Percentiles rank a stretch among this genome's conserved stretches.
Evolutionary conservation across 1,284 basidiomycete genomes (phyloP).

Genomic region (Tetrapyrgos nigripes): DNA sequence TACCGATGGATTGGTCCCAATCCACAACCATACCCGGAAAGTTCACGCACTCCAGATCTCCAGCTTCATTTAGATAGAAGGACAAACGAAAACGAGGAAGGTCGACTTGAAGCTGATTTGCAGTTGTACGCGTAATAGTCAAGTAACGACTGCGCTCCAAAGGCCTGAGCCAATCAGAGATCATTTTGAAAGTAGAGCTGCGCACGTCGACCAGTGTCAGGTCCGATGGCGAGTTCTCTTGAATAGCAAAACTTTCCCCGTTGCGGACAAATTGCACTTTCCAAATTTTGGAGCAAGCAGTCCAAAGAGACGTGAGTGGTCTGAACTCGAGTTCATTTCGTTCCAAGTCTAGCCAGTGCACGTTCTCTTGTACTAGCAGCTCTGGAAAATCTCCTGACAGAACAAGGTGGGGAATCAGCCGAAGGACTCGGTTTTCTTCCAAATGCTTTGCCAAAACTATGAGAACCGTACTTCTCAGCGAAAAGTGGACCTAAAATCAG

Average conservation of each 20-base stretch:
- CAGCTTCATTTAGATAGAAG: slow-evolving; percentile 36
- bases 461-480: slow-evolving; percentile 8
- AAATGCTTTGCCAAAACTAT: slow-evolving; percentile 19
- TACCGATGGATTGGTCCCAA: not conserved
- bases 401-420: slow-evolving; percentile 6
- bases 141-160: not conserved
- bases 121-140: not conserved
- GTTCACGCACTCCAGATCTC: slow-evolving; percentile 2
- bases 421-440: slow-evolving; percentile 14
- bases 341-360: slow-evolving; percentile 19
- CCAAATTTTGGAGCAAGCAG: slow-evolving; percentile 26
- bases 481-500: slow-evolving; percentile 4
- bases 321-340: slow-evolving; percentile 20
- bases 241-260: not conserved
- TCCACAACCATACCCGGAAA: slow-evolving; percentile 8
- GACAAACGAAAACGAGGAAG: slow-evolving; percentile 44
- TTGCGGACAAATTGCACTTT: slow-evolving; percentile 19
- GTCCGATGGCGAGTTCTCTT: not conserved
- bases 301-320: slow-evolving; percentile 26
- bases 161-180: not conserved
- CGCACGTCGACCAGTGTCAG: slow-evolving; percentile 27
- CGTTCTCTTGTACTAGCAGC: slow-evolving; percentile 26
- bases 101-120: slow-evolving; percentile 16
- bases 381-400: slow-evolving; percentile 32
- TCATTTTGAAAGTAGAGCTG: slow-evolving; percentile 23